phyloP scores from a whole-genome alignment of 331 rosid species.

The Prunus yedoensis region DNA sequence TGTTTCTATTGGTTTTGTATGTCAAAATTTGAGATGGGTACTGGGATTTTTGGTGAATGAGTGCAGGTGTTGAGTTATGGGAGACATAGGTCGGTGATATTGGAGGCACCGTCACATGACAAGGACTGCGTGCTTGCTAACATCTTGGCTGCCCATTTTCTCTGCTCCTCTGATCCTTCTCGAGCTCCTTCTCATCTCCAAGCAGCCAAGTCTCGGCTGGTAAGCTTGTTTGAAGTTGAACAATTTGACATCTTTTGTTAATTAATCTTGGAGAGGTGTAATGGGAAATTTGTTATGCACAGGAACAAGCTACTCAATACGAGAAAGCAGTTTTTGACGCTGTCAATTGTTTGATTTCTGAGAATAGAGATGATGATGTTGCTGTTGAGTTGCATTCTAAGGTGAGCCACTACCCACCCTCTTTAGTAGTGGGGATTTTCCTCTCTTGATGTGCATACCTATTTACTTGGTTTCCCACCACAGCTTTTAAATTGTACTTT shows the following conservation, averaged over 20 bases:
- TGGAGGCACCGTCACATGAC: constrained; percentile 54
- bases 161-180: constrained; percentile 50
- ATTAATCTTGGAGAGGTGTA: neutral
- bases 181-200: constrained; percentile 45
- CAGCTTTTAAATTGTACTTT: neutral
- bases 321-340: constrained; percentile 70
- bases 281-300: constrained; percentile 21
- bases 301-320: constrained; percentile 81
- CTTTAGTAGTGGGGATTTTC: neutral
- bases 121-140: constrained; percentile 77
- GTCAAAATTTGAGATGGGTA: constrained; percentile 23
- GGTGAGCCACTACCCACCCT: constrained; percentile 34
- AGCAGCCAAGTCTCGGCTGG: constrained; percentile 63
- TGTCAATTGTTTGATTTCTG: constrained; percentile 57
- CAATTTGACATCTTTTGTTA: neutral
- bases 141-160: constrained; percentile 59
- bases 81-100: constrained; percentile 47
- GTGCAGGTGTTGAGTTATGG: constrained; percentile 50
- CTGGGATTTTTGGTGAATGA: constrained; percentile 8
- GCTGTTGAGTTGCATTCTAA: constrained; percentile 63
- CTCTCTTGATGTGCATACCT: neutral
- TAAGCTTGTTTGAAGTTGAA: constrained; percentile 15
- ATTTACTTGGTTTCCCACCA: neutral
- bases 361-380: constrained; percentile 66
- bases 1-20: neutral